Evolutionary conservation across 2,329 filamentous ascomycete genomes (phyloP).

Genomic region (Magnaporthiopsis poae): DNA sequence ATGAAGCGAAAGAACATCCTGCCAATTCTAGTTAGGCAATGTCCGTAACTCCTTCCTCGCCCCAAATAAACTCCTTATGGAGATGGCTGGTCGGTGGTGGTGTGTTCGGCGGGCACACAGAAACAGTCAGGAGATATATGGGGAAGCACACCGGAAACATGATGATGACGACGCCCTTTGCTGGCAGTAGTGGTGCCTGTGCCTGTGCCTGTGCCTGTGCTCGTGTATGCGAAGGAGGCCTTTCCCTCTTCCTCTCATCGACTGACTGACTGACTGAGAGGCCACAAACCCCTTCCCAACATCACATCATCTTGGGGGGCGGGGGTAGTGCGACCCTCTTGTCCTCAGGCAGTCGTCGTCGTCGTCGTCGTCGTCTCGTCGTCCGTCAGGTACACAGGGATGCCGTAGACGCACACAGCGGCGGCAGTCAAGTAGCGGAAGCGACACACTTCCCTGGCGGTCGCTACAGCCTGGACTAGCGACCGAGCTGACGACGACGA

Average conservation of each 20-base stretch:
- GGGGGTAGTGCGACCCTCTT: too few relatives aligned
- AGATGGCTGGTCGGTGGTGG: not conserved
- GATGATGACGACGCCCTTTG: not conserved
- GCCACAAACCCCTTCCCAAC: not conserved
- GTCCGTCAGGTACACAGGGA: slow-evolving; percentile 69
- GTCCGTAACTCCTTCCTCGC: not conserved
- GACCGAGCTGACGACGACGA: slow-evolving; percentile 30
- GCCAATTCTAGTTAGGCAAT: not conserved
- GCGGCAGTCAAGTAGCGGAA: slow-evolving; percentile 88
- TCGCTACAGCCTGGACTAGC: slow-evolving; percentile 72
- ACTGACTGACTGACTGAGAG: not conserved
- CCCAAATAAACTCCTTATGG: too few relatives aligned
- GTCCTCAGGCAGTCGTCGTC: not conserved
- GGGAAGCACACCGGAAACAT: not conserved
- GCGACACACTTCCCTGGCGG: slow-evolving; percentile 67
- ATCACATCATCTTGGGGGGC: not conserved
- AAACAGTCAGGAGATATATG: not conserved
- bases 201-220: not conserved
- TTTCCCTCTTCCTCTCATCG: not conserved
- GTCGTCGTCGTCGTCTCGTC: not conserved
- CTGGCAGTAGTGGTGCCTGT: not conserved
- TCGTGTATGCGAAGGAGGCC: not conserved
- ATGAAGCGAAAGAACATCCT: not conserved
- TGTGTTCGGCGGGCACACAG: not conserved
- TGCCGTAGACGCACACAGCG: slow-evolving; percentile 85